phyloP scores from a whole-genome alignment of 2,329 filamentous ascomycete species.

The Chalaropsis ovoidea region DNA sequence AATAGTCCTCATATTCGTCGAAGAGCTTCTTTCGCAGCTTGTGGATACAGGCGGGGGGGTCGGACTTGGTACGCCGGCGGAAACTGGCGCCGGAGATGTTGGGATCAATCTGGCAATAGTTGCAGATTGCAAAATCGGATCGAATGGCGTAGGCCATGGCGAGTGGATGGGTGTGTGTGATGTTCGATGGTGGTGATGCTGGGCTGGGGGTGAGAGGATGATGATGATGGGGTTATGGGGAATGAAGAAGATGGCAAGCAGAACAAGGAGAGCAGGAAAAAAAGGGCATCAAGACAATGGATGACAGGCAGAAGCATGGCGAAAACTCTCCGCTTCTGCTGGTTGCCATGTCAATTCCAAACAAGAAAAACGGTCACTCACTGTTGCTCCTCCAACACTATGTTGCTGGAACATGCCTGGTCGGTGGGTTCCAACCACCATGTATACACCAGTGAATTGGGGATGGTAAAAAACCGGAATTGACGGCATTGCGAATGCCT shows the following conservation, averaged over 20 bases:
- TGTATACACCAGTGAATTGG: not conserved
- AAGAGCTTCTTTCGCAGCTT: conserved; percentile 9
- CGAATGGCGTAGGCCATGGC: conserved; percentile 7
- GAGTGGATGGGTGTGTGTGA: not conserved
- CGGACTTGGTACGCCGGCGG: conserved; percentile 1
- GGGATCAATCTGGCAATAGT: not conserved
- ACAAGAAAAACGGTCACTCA: not conserved
- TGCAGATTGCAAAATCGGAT: not conserved
- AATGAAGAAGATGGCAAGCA: not conserved
- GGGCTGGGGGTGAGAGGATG: too few relatives aligned
- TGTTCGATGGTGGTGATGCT: not conserved
- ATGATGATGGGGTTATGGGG: not conserved
- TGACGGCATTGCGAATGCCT: conserved; percentile 1
- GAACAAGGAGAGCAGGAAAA: not conserved
- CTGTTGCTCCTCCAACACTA: not conserved
- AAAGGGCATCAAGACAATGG: too few relatives aligned
- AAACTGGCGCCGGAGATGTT: not conserved
- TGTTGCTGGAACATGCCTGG: not conserved
- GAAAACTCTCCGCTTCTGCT: not conserved
- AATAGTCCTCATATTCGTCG: not conserved
- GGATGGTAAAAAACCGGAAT: not conserved
- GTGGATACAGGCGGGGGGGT: not conserved
- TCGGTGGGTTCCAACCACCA: not conserved
- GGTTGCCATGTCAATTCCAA: not conserved
- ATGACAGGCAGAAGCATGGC: too few relatives aligned